phyloP scores from a whole-genome alignment of 345 rosid species.

The Lumnitzera racemosa region DNA sequence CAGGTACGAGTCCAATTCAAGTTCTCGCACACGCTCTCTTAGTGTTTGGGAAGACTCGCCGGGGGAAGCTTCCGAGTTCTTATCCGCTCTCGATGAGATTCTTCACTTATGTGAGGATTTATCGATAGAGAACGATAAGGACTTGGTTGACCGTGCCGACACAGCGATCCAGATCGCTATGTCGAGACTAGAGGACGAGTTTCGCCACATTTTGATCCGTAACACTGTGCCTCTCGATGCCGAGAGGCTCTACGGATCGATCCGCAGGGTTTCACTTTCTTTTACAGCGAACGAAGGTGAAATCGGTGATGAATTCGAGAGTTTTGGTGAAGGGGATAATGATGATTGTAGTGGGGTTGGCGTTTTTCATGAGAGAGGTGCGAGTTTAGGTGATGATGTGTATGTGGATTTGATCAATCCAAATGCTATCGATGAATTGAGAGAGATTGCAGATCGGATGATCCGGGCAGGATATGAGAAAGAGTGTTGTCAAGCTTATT shows the following conservation, averaged over 20 bases:
- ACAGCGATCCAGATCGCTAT: constrained; percentile 80
- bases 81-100: constrained; percentile 72
- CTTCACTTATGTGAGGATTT: constrained; percentile 43
- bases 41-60: constrained; percentile 62
- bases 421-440: constrained; percentile 54
- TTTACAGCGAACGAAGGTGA: constrained; percentile 51
- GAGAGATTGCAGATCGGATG: constrained; percentile 85
- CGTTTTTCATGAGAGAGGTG: constrained; percentile 74
- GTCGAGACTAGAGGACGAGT: constrained; percentile 90
- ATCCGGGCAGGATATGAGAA: constrained; percentile 81
- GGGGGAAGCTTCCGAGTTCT: constrained; percentile 54
- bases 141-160: constrained; percentile 73
- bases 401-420: constrained; percentile 70
- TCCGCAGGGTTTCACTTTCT: constrained; percentile 63
- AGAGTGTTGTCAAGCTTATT: constrained; percentile 89
- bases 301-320: constrained; percentile 61
- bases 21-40: constrained; percentile 26
- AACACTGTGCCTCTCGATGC: constrained; percentile 79
- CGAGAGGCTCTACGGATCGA: constrained; percentile 69
- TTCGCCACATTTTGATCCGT: constrained; percentile 66
- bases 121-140: constrained; percentile 37
- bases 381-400: constrained; percentile 68
- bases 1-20: constrained; percentile 43
- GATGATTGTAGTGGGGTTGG: constrained; percentile 36
- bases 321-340: constrained; percentile 58